These are phyloP conservation scores for Vicia faba DNA, from an alignment of 306 rosid genomes.

Conservation along the genomic window DNA sequence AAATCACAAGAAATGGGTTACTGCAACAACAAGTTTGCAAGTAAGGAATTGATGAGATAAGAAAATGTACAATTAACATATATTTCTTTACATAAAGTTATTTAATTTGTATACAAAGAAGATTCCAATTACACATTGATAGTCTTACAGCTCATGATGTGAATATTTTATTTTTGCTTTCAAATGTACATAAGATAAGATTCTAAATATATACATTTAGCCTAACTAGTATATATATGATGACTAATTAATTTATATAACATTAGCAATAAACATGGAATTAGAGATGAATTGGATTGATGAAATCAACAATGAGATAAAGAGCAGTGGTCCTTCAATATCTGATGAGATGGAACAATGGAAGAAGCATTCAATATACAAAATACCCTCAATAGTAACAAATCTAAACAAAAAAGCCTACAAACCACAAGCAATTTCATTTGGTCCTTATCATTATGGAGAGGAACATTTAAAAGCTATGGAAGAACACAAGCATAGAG, in stretches of 20 bases:
- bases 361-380: constrained; percentile 55
- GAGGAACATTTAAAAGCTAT: constrained; percentile 16
- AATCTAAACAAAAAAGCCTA: constrained; percentile 38
- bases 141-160: constrained; percentile 1
- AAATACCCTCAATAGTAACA: constrained; percentile 40
- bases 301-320: constrained; percentile 33
- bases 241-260: background rate
- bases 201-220: background rate
- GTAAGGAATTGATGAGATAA: constrained; percentile 27
- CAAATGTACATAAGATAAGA: constrained; percentile 17
- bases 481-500: constrained; percentile 58
- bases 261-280: constrained; percentile 29
- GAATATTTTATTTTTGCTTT: background rate
- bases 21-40: constrained; percentile 12
- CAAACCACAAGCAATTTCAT: constrained; percentile 52
- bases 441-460: constrained; percentile 58
- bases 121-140: constrained; percentile 22
- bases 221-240: background rate
- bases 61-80: background rate
- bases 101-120: background rate
- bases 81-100: background rate
- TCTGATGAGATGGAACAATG: constrained; percentile 35
- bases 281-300: constrained; percentile 38
- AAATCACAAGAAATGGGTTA: background rate
- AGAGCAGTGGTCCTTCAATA: constrained; percentile 24